Base-by-base conservation (phyloP, 164 flowering plant genomes). In the Akebia trifoliata region DNA sequence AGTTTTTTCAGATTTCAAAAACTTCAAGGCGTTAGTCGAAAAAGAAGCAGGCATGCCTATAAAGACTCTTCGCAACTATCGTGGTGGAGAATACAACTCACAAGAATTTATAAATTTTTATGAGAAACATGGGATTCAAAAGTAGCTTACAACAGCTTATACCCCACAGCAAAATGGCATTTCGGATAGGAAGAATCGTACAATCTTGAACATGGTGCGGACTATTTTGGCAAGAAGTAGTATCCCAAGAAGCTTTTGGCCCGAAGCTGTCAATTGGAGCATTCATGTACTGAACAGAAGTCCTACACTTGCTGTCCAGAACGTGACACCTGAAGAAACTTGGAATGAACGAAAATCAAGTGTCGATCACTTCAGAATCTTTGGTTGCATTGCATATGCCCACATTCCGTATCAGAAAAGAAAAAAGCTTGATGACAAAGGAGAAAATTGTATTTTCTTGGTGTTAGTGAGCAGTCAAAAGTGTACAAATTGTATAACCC, bases 231-330 rank as follows among this genome's bases (percentile, higher is more conserved):
- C n/a, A n/a, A n/a, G n/a, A n/a, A n/a, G n/a, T n/a, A n/a, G n/a
- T n/a, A n/a, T n/a, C n/a, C n/a, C n/a, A n/a, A n/a, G n/a, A n/a
- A n/a, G n/a, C n/a, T 39, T 39, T 9, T 39, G 43, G 43, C 11
- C 43, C 3, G 11, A 39, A 39, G 43, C 11, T 17, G 49, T 45
- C 22, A 45, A 45, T 45, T 45, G 49, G 49, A 45, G 22, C 49
- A 45, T 22, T 21, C 49, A 45, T 45, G 4, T 45, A 22, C 4
- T 45, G 28, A 45, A 18, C 28, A 45, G 9, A 45, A 45, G 49
- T 45, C 39, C n/a, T n/a, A n/a, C n/a, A n/a, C n/a, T n/a, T n/a
- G n/a, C n/a, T 36, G 39, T 36, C 12, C 39, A 45, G 21, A 45
- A 45, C 9, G 3, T 21, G 49, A 45, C 49, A 21, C 49, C 49